Base-by-base conservation (phyloP, 2,329 filamentous ascomycete species). In the Stemphylium vesicarium region DNA sequence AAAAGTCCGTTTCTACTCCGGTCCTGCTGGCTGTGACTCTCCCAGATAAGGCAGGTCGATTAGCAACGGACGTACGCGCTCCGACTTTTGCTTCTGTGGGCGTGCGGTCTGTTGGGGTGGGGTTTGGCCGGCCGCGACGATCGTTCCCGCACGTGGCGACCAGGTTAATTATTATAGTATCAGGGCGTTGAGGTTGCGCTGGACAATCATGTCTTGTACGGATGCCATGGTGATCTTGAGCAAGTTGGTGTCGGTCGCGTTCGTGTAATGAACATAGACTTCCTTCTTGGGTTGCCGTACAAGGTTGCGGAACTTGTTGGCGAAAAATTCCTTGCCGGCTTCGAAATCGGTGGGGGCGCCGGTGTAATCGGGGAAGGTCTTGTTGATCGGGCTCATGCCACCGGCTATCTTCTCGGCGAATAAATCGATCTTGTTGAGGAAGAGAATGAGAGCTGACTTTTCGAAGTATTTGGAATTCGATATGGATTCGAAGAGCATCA, bases 151-250 rank as follows among this genome's bases (percentile, higher is more conserved):
- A 24, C 29, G 24, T 35, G 35, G 43, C 44, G 44, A 39, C 44
- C 43, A 44, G 12, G 12, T 40, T 50, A 8, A 49, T 54, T 54
- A 46, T 75, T 64, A 77, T 49, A 77, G 66, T 53, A 82, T 82
- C 59, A 82, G 69, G 39, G 77, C 77, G 60, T 81, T 80, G 63
- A 82, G 72, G 62, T 82, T 82, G 53, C 80, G 78, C 65, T 82
- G 80, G 46, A 82, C 80, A 62, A 82, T 82, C 80, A 82, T 82
- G 62, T 82, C 80, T 63, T 82, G 80, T 44, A 82, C 79, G 32
- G 79, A 81, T 48, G 75, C 76, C 80, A 82, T 82, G 24, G 80
- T 82, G 71, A 80, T 82, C 66, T 81, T 81, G 49, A 99, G 69
- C 53, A 82, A 66, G 65, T 81, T 73, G 42, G 80, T 82, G 59